These are phyloP conservation scores for Pichia sp. DNA, from an alignment of 1,139 yeast genomes.

Conservation along the genomic window DNA sequence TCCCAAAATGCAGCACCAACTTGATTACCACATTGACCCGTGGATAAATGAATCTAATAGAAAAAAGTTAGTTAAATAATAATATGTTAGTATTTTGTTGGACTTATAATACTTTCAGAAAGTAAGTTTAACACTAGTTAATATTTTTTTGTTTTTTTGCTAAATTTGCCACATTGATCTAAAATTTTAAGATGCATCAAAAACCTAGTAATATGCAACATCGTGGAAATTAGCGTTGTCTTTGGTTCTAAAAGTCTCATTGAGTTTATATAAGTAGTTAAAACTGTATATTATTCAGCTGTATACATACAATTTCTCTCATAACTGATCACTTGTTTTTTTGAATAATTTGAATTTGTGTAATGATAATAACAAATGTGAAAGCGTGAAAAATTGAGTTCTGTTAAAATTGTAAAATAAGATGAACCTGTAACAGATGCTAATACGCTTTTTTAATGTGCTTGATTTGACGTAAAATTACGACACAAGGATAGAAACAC, in stretches of 20 bases:
- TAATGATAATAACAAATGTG: not conserved
- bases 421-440: not conserved
- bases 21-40: slow-evolving; percentile 99
- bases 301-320: slow-evolving; percentile 20
- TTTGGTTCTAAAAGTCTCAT: not conserved
- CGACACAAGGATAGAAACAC: not conserved
- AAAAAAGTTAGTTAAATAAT: not conserved
- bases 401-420: not conserved
- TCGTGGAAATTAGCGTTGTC: not conserved
- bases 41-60: slow-evolving; percentile 77
- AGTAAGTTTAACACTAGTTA: not conserved
- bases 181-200: not conserved
- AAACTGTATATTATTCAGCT: not conserved
- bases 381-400: not conserved
- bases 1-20: slow-evolving; percentile 98
- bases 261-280: not conserved
- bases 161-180: not conserved
- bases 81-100: slow-evolving; percentile 1
- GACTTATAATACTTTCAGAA: not conserved
- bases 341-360: not conserved
- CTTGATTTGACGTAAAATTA: not conserved
- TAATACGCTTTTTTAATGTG: not conserved
- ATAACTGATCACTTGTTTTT: slow-evolving; percentile 1
- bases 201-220: not conserved
- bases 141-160: not conserved